These are phyloP conservation scores for Irpex sp. DNA, from an alignment of 1,284 basidiomycete species.

Conservation along the genomic window DNA sequence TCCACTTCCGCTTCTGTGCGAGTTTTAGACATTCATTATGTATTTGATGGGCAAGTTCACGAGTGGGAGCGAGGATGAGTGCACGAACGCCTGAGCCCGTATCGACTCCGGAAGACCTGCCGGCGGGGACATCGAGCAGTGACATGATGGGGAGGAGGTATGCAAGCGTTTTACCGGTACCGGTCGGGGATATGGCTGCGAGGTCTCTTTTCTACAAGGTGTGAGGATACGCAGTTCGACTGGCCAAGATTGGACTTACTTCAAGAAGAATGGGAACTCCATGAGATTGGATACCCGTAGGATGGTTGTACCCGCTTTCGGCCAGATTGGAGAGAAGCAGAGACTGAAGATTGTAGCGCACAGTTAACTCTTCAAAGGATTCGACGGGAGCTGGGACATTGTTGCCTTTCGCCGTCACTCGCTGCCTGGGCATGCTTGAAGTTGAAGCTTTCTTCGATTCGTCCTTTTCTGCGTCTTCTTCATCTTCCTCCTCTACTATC, in stretches of 20 bases:
- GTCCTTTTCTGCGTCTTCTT: constrained; percentile 27
- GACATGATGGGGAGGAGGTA: constrained; percentile 84
- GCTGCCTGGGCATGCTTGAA: constrained; percentile 40
- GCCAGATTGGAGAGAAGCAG: constrained; percentile 59
- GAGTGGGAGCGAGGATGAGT: constrained; percentile 86
- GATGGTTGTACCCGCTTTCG: constrained; percentile 54
- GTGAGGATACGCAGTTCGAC: not conserved
- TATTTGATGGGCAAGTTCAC: constrained; percentile 97
- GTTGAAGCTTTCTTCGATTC: constrained; percentile 22
- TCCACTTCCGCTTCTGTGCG: constrained; percentile 82
- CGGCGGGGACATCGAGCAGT: constrained; percentile 57
- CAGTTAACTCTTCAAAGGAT: constrained; percentile 55
- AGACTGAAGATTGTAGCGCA: constrained; percentile 53
- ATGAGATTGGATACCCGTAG: constrained; percentile 74
- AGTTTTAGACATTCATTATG: constrained; percentile 88
- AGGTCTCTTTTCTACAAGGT: constrained; percentile 65
- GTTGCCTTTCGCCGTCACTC: constrained; percentile 66
- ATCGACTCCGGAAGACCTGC: constrained; percentile 40
- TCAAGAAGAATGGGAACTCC: constrained; percentile 73
- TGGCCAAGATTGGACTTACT: constrained; percentile 32
- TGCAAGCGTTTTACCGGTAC: constrained; percentile 90
- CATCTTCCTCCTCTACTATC: constrained; percentile 26
- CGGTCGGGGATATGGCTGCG: constrained; percentile 90
- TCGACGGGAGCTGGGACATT: constrained; percentile 56
- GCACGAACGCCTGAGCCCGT: constrained; percentile 66